phyloP scores from a whole-genome alignment of 148 eudicot species.

The Cornus florida region DNA sequence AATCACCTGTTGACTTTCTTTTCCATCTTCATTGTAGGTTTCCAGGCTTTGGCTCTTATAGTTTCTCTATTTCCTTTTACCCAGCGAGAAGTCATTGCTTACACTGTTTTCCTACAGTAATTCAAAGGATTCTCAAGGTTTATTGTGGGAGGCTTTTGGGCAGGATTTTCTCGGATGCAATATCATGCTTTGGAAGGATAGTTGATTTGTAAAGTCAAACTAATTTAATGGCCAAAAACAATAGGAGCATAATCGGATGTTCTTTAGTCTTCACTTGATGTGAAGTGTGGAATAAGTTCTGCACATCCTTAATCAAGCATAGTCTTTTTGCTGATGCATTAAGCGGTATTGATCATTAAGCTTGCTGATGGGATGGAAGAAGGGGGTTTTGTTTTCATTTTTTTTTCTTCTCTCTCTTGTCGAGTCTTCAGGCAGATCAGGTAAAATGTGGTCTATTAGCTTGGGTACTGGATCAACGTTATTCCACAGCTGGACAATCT shows the following conservation, averaged over 20 bases:
- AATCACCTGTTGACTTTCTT: background rate
- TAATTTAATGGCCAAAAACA: background rate
- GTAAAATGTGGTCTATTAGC: slow-evolving; percentile 44
- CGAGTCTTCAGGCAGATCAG: slow-evolving; percentile 56
- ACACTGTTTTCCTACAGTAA: background rate
- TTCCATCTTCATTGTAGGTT: slow-evolving; percentile 3
- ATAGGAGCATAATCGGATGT: background rate
- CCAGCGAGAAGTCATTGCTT: background rate
- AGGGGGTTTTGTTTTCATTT: slow-evolving; percentile 44
- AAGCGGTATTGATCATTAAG: slow-evolving; percentile 12
- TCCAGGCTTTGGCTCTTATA: background rate
- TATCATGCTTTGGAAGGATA: background rate
- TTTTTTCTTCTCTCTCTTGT: slow-evolving; percentile 38
- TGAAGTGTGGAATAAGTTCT: slow-evolving; percentile 8
- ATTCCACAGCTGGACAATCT: slow-evolving; percentile 70
- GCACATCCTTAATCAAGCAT: slow-evolving; percentile 10
- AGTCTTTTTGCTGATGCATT: background rate
- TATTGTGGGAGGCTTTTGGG: background rate
- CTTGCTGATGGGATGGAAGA: slow-evolving; percentile 63
- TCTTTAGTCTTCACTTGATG: slow-evolving; percentile 12
- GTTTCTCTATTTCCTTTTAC: background rate
- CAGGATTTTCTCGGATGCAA: background rate
- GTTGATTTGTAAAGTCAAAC: background rate
- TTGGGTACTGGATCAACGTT: slow-evolving; percentile 42
- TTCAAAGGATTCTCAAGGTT: slow-evolving; percentile 1